Evolutionary conservation across 1,284 basidiomycete species (phyloP), one percentile per base, ranked within the genome.

Genomic region (Tilletiopsis washingtonensis): DNA sequence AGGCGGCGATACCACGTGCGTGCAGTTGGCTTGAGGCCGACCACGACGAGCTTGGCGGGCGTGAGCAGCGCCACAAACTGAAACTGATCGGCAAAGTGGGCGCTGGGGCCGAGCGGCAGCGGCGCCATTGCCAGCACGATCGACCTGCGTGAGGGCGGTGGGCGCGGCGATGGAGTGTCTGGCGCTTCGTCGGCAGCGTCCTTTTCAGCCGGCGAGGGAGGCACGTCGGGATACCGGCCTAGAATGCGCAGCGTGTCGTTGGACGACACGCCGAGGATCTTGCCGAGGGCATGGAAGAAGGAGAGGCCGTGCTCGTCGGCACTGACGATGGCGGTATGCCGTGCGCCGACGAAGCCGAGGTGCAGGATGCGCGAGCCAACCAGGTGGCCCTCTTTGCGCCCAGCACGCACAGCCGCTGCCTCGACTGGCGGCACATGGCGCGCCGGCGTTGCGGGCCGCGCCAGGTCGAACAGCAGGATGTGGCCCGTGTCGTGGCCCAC

Each of bases 261-360:
- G 7, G 91, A 91, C 48, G 94, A 90, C 14, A 99, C 86, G 56
- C 96, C 96, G 17, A 98, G 79, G 5, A 98, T 85, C 67, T 89
- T 91, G 17, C 94, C 91, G 2, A 99, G 77, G 47, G 86, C 88
- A 74, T 97, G 93, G 74, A 90, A 97, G 75, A 99, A 98, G 0
- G 89, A 86, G 3, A 97, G 79, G 0, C 94, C 94, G 55, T 82
- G 77, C 53, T 91, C 87, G 71, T 98, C 94, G 1, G 89, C 88
- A 9, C 85, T 86, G 32, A 97, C 83, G 45, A 98, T 81, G 2
- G 90, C 91, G 1, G 94, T 98, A 69, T 96, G 93, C 34, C 93
- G 80, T 15, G 84, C 83, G 5, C 89, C 90, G n/a, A 98, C 82
- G 67, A 98, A 99, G 11, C 83, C 85, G 40, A 99, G 77, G 62